phyloP scores from a whole-genome alignment of 495 filamentous ascomycete genomes.

The Elasticomyces elasticus region DNA sequence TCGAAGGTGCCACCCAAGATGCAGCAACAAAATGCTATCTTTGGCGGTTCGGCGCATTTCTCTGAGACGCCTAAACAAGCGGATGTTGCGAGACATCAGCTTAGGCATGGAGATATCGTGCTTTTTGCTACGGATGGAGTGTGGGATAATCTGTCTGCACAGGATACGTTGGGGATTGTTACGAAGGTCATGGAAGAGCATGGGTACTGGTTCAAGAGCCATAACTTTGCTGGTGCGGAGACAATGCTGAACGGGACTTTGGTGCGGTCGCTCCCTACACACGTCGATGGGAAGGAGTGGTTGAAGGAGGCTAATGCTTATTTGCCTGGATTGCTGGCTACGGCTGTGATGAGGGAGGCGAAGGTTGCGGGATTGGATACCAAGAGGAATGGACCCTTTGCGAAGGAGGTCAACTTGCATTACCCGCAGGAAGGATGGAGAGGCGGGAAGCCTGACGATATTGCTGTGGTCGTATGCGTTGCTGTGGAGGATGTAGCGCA shows the following conservation, averaged over 20 bases:
- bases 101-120: conserved; percentile 84
- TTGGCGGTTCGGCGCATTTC: conserved; percentile 63
- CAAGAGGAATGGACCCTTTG: conserved; percentile 81
- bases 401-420: conserved; percentile 78
- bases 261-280: conserved; percentile 19
- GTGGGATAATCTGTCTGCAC: conserved; percentile 90
- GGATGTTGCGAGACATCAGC: conserved; percentile 58
- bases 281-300: conserved; percentile 14
- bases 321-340: conserved; percentile 47
- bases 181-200: conserved; percentile 57
- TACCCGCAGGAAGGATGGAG: conserved; percentile 74
- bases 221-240: conserved; percentile 49
- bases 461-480: conserved; percentile 66
- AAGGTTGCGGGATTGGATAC: conserved; percentile 72
- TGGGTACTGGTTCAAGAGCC: conserved; percentile 52
- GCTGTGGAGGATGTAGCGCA: conserved; percentile 29
- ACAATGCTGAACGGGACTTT: conserved; percentile 43
- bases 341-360: conserved; percentile 65
- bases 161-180: conserved; percentile 72
- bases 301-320: conserved; percentile 8
- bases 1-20: conserved; percentile 75
- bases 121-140: conserved; percentile 90
- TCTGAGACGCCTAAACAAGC: conserved; percentile 78
- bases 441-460: conserved; percentile 88
- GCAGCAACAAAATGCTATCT: conserved; percentile 61